Base-by-base conservation (phyloP, 2,329 filamentous ascomycete genomes). In the Scedosporium boydii region DNA sequence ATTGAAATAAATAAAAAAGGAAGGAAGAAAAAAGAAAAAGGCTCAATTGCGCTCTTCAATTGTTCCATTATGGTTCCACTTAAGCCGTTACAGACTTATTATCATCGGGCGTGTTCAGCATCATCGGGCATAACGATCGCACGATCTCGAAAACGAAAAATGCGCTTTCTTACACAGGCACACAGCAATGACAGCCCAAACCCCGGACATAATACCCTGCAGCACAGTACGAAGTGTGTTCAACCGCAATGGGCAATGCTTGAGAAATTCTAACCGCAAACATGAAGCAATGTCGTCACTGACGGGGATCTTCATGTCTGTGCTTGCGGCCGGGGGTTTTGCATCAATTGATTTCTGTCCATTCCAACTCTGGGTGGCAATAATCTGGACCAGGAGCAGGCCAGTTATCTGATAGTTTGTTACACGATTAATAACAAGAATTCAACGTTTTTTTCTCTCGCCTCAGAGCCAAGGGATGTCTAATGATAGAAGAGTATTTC, bases 291-390 rank as follows among this genome's bases (percentile, higher is more conserved):
- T 55, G 51, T 55, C 51, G 51, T 55, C 51, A 55, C 51, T 27
- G 51, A 55, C 51, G 51, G 51, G 51, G 51, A 55, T 55, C 51
- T 55, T 55, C 51, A 55, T 29, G 51, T 55, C 51, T 55, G 51
- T 55, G 51, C 51, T 27, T 23, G 23, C 51, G 51, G 51, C 51
- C 51, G 21, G 18, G 51, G 51, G 23, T 38, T 55, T 55, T 55
- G 51, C 51, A 55, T 55, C 51, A 23, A 23, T 27, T 27, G 34
- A 38, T 38, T 38, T 38, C 34, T 38, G 1, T 38, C 34, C 34
- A 38, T 12, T 38, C 34, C 34, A 12, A 38, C 34, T 12, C 34
- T 38, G 34, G 34, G 34, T 14, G 34, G 34, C 34, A 38, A 38
- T 38, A 38, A 38, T 38, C 34, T 38, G 34, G 34, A 14, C 34